Percentiles rank a stretch among this genome's conserved stretches.
Evolutionary conservation across 2,329 filamentous ascomycete genomes (phyloP).

Genomic region (Microcyclospora tardicrescens): DNA sequence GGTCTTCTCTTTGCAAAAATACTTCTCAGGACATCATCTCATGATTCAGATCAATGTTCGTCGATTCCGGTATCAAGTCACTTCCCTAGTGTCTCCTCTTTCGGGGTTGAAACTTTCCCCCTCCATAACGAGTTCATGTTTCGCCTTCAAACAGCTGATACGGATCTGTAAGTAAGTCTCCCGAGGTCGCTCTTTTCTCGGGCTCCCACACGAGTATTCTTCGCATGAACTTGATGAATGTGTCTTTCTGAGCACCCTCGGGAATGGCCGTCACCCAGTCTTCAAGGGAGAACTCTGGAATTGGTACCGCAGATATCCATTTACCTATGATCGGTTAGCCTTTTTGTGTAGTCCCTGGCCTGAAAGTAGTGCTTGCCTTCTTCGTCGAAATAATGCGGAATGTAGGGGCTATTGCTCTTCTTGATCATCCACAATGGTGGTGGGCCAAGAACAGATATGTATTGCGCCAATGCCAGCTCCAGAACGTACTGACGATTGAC

Average conservation of each 20-base stretch:
- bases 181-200: constrained; percentile 15
- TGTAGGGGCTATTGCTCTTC: not conserved
- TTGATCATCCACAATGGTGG: not conserved
- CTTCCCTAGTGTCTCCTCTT: too few species aligned
- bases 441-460: constrained; percentile 7
- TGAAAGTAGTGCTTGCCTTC: constrained; percentile 9
- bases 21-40: too few species aligned
- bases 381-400: constrained; percentile 4
- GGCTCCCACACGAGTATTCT: constrained; percentile 26
- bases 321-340: constrained; percentile 1
- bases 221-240: constrained; percentile 21
- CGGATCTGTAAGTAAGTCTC: constrained; percentile 11
- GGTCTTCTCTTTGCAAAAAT: too few species aligned
- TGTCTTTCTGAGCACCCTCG: constrained; percentile 2
- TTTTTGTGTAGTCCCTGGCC: not conserved
- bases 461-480: constrained; percentile 17
- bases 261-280: constrained; percentile 12
- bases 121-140: too few species aligned
- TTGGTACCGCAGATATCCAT: constrained; percentile 11
- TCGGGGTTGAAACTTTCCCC: too few species aligned
- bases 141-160: constrained; percentile 1
- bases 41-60: too few species aligned
- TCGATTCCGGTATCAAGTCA: too few species aligned
- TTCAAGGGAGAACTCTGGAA: constrained; percentile 7
- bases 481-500: constrained; percentile 16